Conservation (phyloP, 2,329 filamentous ascomycete species). For the Alternaria incomplexa region DNA sequence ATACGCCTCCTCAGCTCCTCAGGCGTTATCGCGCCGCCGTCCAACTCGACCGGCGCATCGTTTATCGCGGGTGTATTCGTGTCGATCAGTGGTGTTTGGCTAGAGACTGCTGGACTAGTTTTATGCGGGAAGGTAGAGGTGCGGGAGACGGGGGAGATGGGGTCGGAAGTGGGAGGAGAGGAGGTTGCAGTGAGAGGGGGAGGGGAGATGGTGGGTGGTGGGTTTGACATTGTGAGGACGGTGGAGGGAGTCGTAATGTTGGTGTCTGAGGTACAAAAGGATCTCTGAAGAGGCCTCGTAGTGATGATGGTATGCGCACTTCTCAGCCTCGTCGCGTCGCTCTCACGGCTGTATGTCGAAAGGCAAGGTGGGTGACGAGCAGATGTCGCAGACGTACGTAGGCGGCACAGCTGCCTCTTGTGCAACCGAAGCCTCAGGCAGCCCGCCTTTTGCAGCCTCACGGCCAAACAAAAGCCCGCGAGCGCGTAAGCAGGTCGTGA, state of each 20-base stretch:
- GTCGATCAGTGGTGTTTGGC: slow-evolving; percentile 45
- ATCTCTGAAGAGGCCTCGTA: too few species aligned
- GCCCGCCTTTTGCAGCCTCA: not conserved
- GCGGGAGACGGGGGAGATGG: slow-evolving; percentile 31
- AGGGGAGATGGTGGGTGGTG: slow-evolving; percentile 22
- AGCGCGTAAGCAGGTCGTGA: slow-evolving; percentile 20
- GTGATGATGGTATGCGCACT: not conserved
- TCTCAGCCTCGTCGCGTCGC: not conserved
- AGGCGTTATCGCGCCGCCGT: slow-evolving; percentile 37
- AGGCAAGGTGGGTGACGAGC: not conserved
- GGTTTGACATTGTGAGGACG: slow-evolving; percentile 7
- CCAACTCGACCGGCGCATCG: slow-evolving; percentile 52
- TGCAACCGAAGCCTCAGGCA: slow-evolving; percentile 1
- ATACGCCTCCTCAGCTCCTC: slow-evolving; percentile 32
- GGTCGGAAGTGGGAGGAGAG: slow-evolving; percentile 1
- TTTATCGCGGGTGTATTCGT: slow-evolving; percentile 52
- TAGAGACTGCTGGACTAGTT: slow-evolving; percentile 27
- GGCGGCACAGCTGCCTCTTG: not conserved
- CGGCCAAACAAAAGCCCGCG: slow-evolving; percentile 19
- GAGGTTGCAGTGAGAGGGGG: slow-evolving; percentile 13
- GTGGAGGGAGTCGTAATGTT: not conserved
- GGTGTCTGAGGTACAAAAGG: not conserved
- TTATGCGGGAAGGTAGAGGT: slow-evolving; percentile 34
- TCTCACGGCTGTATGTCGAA: not conserved
- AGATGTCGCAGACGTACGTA: not conserved